Evolutionary conservation across 148 eudicot genomes (phyloP).

Genomic region (Silene conica): DNA sequence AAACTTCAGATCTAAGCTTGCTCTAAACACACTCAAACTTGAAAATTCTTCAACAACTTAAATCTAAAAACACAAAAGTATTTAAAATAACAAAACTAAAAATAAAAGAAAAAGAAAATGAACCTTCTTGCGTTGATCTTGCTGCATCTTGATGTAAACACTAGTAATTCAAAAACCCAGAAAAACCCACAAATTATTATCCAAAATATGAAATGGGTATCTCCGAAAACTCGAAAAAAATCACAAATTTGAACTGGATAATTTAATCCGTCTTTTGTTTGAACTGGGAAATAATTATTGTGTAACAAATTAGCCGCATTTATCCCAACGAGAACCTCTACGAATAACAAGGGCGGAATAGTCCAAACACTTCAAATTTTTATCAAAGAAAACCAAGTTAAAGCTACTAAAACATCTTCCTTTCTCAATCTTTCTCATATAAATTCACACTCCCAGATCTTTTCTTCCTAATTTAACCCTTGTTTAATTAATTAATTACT

Average conservation of each 20-base stretch:
- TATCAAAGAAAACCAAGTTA: not conserved
- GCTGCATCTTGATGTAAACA: constrained; percentile 42
- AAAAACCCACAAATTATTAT: constrained; percentile 4
- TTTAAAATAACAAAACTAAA: no score
- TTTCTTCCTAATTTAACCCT: not conserved
- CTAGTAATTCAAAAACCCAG: not conserved
- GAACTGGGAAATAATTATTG: no score
- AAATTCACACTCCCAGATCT: not conserved
- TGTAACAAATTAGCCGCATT: constrained; percentile 6
- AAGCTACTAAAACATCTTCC: not conserved
- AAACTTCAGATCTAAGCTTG: constrained; percentile 19
- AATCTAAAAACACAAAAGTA: no score
- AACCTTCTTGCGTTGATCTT: constrained; percentile 68
- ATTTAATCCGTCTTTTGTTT: not conserved
- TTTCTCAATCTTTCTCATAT: constrained; percentile 11
- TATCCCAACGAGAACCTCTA: constrained; percentile 4
- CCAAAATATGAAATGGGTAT: constrained; percentile 4
- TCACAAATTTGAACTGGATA: not conserved
- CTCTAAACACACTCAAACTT: constrained; percentile 21
- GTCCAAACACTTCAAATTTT: not conserved
- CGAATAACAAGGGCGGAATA: constrained; percentile 9
- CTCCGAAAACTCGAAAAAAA: not conserved
- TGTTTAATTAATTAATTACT: not conserved
- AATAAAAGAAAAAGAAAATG: not conserved
- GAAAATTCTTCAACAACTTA: no score